These are phyloP conservation scores for Taiozyma onychis DNA, from an alignment of 1,139 yeast genomes.

Conservation along the genomic window DNA sequence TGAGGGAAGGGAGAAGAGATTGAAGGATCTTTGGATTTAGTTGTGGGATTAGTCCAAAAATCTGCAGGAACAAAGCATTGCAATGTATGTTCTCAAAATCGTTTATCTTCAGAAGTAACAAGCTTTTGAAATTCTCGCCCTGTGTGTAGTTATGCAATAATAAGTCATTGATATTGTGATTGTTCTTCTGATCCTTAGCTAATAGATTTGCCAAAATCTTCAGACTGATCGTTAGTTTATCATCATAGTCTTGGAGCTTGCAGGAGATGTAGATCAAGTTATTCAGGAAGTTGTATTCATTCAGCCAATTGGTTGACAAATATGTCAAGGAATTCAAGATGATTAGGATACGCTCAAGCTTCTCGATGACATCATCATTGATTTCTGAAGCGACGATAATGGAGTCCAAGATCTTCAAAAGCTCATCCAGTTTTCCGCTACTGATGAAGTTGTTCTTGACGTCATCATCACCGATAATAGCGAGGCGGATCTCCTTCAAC, in stretches of 20 bases:
- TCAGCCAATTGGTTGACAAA: constrained; percentile 18
- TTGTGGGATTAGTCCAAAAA: constrained; percentile 26
- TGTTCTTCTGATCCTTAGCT: constrained; percentile 14
- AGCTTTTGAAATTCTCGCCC: constrained; percentile 4
- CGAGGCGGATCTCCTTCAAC: constrained; percentile 15
- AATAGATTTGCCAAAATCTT: constrained; percentile 24
- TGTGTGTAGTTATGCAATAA: constrained; percentile 3
- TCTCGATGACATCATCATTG: constrained; percentile 1
- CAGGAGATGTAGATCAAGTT: constrained; percentile 22
- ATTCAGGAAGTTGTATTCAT: constrained; percentile 11
- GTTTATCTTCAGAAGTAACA: background rate
- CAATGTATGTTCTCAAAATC: constrained; percentile 2
- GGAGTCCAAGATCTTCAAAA: constrained; percentile 10
- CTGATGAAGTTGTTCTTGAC: constrained; percentile 11
- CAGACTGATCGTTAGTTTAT: constrained; percentile 20
- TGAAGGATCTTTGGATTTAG: constrained; percentile 16
- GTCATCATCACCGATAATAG: constrained; percentile 23
- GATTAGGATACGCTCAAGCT: constrained; percentile 15
- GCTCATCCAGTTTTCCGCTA: constrained; percentile 3
- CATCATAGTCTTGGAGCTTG: constrained; percentile 17
- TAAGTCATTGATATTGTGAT: constrained; percentile 9
- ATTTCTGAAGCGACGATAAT: constrained; percentile 6
- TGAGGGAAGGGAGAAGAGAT: constrained; percentile 18
- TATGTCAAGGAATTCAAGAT: constrained; percentile 29
- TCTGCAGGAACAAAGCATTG: constrained; percentile 14